These are phyloP conservation scores for Curvularia sp. DNA, from an alignment of 2,329 filamentous ascomycete genomes.

Conservation along the genomic window DNA sequence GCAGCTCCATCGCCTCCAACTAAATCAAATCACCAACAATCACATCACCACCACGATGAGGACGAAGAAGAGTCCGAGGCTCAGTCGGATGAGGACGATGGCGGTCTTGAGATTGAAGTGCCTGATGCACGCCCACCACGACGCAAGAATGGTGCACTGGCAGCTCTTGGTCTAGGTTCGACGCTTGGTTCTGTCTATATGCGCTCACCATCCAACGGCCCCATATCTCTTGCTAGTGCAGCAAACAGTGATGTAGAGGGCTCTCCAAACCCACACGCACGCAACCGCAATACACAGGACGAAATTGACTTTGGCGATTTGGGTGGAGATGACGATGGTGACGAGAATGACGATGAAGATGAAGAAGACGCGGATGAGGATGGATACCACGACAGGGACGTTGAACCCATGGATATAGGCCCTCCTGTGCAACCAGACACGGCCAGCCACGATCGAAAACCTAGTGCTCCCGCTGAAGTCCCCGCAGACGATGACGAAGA, in stretches of 20 bases:
- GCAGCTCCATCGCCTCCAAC: conserved; percentile 26
- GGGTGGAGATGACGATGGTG: conserved; percentile 35
- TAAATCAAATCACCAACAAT: conserved; percentile 12
- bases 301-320: conserved; percentile 49
- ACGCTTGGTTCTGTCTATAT: conserved; percentile 35
- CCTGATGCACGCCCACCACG: conserved; percentile 34
- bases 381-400: conserved; percentile 44
- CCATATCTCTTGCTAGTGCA: conserved; percentile 54
- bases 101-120: conserved; percentile 44
- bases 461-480: conserved; percentile 14
- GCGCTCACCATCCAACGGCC: conserved; percentile 46
- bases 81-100: conserved; percentile 38
- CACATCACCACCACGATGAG: conserved; percentile 5
- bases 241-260: conserved; percentile 47
- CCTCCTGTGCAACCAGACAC: conserved; percentile 34
- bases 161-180: conserved; percentile 37
- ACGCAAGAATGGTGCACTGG: conserved; percentile 29
- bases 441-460: conserved; percentile 18
- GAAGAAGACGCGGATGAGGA: conserved; percentile 41
- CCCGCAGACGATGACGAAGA: conserved; percentile 45
- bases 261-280: conserved; percentile 35
- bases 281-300: conserved; percentile 26
- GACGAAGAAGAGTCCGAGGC: conserved; percentile 33
- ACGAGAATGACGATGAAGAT: conserved; percentile 41
- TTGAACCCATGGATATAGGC: conserved; percentile 44